phyloP scores from a whole-genome alignment of 1,139 yeast species.

The Yamadazyma blattariae region DNA sequence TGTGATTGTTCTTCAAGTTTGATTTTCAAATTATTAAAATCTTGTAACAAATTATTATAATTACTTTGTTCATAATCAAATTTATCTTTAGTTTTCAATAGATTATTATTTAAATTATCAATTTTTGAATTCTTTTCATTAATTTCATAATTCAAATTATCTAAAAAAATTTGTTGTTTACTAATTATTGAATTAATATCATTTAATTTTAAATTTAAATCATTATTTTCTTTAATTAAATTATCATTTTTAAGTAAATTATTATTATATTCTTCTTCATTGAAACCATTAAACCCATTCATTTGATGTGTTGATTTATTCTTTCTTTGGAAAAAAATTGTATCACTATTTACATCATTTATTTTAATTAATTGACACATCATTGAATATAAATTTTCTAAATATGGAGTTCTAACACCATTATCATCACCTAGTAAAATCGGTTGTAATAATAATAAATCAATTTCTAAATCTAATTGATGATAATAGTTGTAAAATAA shows the following conservation, averaged over 20 bases:
- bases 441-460: constrained; percentile 77
- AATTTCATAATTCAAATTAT: constrained; percentile 20
- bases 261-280: constrained; percentile 13
- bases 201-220: constrained; percentile 19
- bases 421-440: constrained; percentile 83
- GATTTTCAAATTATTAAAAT: constrained; percentile 22
- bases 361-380: constrained; percentile 64
- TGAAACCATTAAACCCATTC: constrained; percentile 5
- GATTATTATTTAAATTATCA: constrained; percentile 13
- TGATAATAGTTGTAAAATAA: constrained; percentile 62
- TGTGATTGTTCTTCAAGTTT: constrained; percentile 20
- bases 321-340: constrained; percentile 35
- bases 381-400: constrained; percentile 81
- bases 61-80: constrained; percentile 10
- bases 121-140: constrained; percentile 14
- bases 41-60: constrained; percentile 17
- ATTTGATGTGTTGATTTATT: neutral
- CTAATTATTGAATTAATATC: constrained; percentile 18
- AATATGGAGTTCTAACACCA: constrained; percentile 82
- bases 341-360: constrained; percentile 27
- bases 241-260: constrained; percentile 15
- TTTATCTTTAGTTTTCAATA: constrained; percentile 15
- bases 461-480: constrained; percentile 57
- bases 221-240: constrained; percentile 20
- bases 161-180: constrained; percentile 22